Conservation (phyloP, 192 early-diverging fungal species). For the Rhizoclosmatium globosum region DNA sequence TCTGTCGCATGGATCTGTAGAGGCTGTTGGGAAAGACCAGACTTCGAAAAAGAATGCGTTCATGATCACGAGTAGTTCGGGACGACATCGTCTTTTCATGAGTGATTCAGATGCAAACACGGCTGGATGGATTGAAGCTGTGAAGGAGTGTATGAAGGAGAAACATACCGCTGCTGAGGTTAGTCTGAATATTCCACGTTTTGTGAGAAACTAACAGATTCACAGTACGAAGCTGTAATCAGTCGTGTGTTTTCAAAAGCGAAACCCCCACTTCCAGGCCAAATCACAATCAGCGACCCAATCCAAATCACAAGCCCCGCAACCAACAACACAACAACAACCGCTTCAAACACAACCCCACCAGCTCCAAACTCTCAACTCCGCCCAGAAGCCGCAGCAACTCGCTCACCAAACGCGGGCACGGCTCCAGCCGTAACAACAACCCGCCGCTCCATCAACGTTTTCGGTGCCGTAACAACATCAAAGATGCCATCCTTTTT, state of each 20-base stretch:
- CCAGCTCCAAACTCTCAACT: neutral
- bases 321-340: too few relatives aligned
- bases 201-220: neutral
- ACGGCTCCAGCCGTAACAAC: slow-evolving; percentile 2
- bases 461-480: neutral
- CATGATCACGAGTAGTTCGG: slow-evolving; percentile 27
- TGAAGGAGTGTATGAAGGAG: slow-evolving; percentile 48
- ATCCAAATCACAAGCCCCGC: neutral
- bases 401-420: neutral
- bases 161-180: slow-evolving; percentile 50
- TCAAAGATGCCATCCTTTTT: too few relatives aligned
- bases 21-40: slow-evolving; percentile 48
- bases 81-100: slow-evolving; percentile 42
- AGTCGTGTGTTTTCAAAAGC: slow-evolving; percentile 24
- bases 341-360: neutral
- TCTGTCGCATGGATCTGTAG: slow-evolving; percentile 41
- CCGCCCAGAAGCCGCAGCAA: neutral
- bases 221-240: slow-evolving; percentile 29
- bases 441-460: slow-evolving; percentile 42
- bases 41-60: slow-evolving; percentile 56
- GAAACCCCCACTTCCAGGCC: neutral
- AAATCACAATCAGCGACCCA: slow-evolving; percentile 6
- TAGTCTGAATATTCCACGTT: slow-evolving; percentile 1
- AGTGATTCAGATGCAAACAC: slow-evolving; percentile 48
- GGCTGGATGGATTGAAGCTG: slow-evolving; percentile 48